Evolutionary conservation across 495 filamentous ascomycete genomes (phyloP).

Genomic region (Neurospora hispaniola): DNA sequence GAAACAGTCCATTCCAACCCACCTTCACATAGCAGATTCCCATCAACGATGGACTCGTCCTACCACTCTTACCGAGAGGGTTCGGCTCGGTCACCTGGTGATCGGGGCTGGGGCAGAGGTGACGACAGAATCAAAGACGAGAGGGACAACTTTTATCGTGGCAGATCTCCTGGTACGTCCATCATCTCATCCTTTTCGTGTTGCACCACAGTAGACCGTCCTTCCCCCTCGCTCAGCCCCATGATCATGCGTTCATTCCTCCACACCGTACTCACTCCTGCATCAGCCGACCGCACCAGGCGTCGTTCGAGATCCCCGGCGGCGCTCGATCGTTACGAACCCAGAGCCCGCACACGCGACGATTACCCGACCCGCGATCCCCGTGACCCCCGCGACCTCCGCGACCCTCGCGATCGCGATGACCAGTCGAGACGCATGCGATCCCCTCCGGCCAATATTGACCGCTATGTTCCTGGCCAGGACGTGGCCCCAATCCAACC

Average conservation of each 20-base stretch:
- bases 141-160: conserved; percentile 42
- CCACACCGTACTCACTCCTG: conserved; percentile 5
- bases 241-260: neutral
- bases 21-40: conserved; percentile 3
- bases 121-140: conserved; percentile 42
- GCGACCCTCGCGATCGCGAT: conserved; percentile 44
- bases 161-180: conserved; percentile 45
- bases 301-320: conserved; percentile 63
- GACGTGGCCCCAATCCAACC: conserved; percentile 45
- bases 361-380: conserved; percentile 37
- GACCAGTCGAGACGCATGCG: conserved; percentile 44
- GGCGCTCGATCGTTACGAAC: conserved; percentile 63
- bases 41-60: conserved; percentile 33
- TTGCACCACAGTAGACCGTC: neutral
- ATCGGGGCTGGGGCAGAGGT: conserved; percentile 39
- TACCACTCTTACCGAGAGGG: conserved; percentile 28
- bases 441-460: conserved; percentile 65
- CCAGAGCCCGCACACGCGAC: conserved; percentile 55
- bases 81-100: conserved; percentile 38
- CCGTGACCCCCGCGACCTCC: neutral
- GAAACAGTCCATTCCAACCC: conserved; percentile 1
- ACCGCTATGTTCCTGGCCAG: conserved; percentile 91
- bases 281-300: conserved; percentile 34
- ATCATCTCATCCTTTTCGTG: conserved; percentile 5
- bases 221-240: neutral